phyloP scores from a whole-genome alignment of 2,329 filamentous ascomycete genomes.

The Cytospora leucostoma region DNA sequence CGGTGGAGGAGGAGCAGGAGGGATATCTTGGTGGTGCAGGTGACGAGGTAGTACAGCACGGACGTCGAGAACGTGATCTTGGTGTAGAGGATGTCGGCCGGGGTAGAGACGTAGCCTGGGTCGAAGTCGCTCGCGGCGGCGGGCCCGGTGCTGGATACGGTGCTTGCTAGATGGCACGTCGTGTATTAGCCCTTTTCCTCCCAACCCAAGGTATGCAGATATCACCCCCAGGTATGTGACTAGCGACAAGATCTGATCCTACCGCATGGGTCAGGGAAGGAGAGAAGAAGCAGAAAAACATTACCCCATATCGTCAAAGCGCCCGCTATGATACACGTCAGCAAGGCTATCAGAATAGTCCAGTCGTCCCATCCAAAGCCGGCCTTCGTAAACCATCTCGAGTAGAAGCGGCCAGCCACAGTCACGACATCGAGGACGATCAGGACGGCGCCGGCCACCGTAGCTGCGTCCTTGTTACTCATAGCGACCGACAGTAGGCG shows the following conservation, averaged over 20 bases:
- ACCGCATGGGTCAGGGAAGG: no score
- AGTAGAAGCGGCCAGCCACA: conserved; percentile 14
- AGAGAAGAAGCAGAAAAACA: conserved; percentile 25
- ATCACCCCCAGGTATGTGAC: no score
- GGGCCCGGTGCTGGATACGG: no score
- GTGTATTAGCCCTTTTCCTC: no score
- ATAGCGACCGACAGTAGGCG: no score
- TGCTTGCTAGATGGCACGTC: no score
- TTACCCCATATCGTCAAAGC: no score
- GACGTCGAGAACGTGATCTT: conserved; percentile 25
- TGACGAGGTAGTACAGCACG: conserved; percentile 36
- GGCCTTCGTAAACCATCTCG: conserved; percentile 3
- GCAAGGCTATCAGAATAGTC: conserved; percentile 10
- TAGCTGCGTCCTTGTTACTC: no score
- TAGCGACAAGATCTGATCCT: no score
- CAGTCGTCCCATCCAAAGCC: conserved; percentile 21
- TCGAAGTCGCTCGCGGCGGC: no score
- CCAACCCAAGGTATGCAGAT: no score
- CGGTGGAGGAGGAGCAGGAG: conserved; percentile 37
- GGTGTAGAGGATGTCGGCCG: no score
- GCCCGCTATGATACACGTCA: conserved; percentile 7
- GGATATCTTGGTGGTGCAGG: conserved; percentile 34
- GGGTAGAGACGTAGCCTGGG: conserved; percentile 2
- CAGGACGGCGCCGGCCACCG: conserved; percentile 13
- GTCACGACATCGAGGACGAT: conserved; percentile 13